Evolutionary conservation across 129 eudicot genomes (phyloP), one percentile per base, ranked within the genome.

Genomic region (Sambucus nigra): DNA sequence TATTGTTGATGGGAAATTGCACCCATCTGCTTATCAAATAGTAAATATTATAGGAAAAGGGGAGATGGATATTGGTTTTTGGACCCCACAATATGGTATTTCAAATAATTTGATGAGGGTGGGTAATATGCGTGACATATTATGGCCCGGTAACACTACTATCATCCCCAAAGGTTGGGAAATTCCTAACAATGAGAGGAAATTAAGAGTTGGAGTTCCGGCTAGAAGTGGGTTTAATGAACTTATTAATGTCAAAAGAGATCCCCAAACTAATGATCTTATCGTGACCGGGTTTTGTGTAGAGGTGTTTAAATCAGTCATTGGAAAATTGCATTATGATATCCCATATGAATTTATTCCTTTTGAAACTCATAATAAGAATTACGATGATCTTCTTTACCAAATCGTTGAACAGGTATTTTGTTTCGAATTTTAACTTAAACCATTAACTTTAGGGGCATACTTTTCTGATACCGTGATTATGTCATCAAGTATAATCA

Each of bases 131-230:
- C 55, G 62, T 3, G 60, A 28, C 38, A 64, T 80, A 25, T 45
- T 68, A 15, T 80, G 87, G 87, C 87, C 87, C 0, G 87, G 87
- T 3, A 70, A 69, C 6, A 24, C 74, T 12, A 40, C 22, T 19
- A 9, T 7, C 16, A 18, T 56, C 38, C 80, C 83, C 3, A 80
- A 35, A 72, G 83, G 88, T 10, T 76, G 75, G 77, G 83, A 61
- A 32, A 68, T 72, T 5, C 83, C 83, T 0, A 76, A 71, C 45
- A 39, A 60, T 14, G 80, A 60, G 18, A 62, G 53, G 63, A 47
- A 29, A 67, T 58, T 80, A 18, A 53, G 31, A 57, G 68, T 76
- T 21, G 88, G 72, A 20, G 77, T 80, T 52, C 88, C 83, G 13
- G 73, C 69, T 4, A 76, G 61, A 55, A 32, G 47, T 5, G 82